Evolutionary conservation across 176 grass and related monocot species (phyloP).

Genomic region (Eleusine coracana): DNA sequence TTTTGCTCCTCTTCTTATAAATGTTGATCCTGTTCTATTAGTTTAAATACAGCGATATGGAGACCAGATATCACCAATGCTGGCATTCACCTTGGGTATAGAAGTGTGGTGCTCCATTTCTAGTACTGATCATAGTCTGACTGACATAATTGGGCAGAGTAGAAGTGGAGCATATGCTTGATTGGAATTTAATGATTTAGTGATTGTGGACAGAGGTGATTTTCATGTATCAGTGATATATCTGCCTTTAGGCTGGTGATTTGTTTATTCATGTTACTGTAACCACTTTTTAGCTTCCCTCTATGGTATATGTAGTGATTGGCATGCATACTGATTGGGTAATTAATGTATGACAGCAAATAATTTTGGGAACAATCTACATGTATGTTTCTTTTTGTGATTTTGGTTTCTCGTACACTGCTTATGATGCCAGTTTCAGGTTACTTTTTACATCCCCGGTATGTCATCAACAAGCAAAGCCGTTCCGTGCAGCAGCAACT

Average conservation of each 20-base stretch:
- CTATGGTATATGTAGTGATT: no score
- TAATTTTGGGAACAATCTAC: background rate
- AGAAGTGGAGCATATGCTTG: background rate
- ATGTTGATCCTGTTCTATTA: background rate
- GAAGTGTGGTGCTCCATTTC: no score
- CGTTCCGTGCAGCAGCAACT: conserved; percentile 60
- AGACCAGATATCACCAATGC: background rate
- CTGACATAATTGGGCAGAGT: background rate
- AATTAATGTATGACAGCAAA: background rate
- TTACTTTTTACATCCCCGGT: conserved; percentile 60
- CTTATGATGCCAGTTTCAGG: conserved; percentile 39
- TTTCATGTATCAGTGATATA: background rate
- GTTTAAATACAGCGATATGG: background rate
- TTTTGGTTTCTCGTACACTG: background rate
- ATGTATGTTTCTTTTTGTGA: conserved; percentile 21
- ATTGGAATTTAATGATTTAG: background rate
- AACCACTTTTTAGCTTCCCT: background rate
- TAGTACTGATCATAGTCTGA: background rate
- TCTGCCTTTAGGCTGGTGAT: background rate
- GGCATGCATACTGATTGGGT: background rate
- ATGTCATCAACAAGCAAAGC: conserved; percentile 72
- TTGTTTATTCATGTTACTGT: background rate
- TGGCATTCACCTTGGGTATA: background rate
- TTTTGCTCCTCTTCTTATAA: background rate
- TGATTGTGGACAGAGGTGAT: background rate